Conservation (phyloP, 2,329 filamentous ascomycete genomes). For the Calonectria pseudoturangicola region DNA sequence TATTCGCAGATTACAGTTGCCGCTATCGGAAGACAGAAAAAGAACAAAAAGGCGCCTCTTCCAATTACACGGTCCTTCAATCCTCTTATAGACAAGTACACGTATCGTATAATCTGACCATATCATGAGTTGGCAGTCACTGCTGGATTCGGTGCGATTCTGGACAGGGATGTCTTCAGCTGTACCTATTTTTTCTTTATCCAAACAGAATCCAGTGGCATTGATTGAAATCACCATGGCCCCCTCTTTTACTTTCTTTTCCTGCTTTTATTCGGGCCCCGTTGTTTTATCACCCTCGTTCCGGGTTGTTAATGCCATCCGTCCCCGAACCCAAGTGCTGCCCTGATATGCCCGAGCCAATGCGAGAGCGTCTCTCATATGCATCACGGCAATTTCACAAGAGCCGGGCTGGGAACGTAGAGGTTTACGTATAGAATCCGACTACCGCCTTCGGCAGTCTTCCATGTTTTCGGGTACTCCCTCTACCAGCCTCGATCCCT, state of each 20-base stretch:
- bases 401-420: neutral
- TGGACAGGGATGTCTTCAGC: conserved; percentile 34
- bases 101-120: neutral
- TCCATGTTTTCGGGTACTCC: conserved; percentile 19
- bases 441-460: conserved; percentile 15
- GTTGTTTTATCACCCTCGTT: neutral
- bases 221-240: conserved; percentile 18
- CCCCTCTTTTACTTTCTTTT: conserved; percentile 27
- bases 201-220: conserved; percentile 30
- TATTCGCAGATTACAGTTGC: neutral
- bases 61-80: neutral
- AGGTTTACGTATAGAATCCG: conserved; percentile 18
- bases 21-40: neutral
- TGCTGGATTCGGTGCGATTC: conserved; percentile 23
- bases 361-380: neutral
- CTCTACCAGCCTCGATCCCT: conserved; percentile 7
- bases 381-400: neutral
- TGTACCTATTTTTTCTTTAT: conserved; percentile 4
- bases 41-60: neutral
- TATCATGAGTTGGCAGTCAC: conserved; percentile 29
- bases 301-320: conserved; percentile 27
- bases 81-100: conserved; percentile 7
- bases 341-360: conserved; percentile 1
- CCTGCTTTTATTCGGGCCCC: conserved; percentile 1
- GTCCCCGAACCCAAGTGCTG: neutral